Base-by-base conservation (phyloP, 768 basidiomycete species). In the Pisolithus orientalis region DNA sequence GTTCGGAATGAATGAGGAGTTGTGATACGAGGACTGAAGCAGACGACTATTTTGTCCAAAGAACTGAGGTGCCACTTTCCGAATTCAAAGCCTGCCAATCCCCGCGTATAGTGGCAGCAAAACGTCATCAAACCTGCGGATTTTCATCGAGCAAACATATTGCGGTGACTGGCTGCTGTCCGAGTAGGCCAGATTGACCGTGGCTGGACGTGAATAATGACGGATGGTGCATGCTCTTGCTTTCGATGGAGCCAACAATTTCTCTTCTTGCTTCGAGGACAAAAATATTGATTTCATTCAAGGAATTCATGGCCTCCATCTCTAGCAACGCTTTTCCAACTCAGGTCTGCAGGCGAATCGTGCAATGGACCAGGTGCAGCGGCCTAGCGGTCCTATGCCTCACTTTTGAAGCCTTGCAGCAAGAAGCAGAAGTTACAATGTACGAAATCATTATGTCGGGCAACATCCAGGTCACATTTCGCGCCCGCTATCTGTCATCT, bases 391-490 rank as follows among this genome's bases (percentile, higher is more conserved):
- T 72, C 9, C 71, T 83, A 43, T 74, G 73, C 57, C 64, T 69
- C 45, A 73, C 75, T 6, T 77, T 64, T 61, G 80, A 74, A 63
- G 59, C 71, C 9, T 65, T 83, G 47, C 77, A 78, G 53, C 67
- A 63, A 47, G 72, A 73, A 48, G 78, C 80, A 32, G 79, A 81
- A 57, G 56, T 65, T 16, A 66, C 58, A 53, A 61, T 83, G 37
- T 84, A 83, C 63, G 63, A 71, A 21, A 52, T 60, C 24, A 50
- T 80, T 52, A 59, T 67, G 54, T 69, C 79, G 46, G 61, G 59
- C 6, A 75, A 76, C 52, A 58, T 71, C 45, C 51, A 64, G 21
- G 54, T 62, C 42, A 64, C 68, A 14, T 68, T 68, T 56, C 57
- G 64, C 47, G 76, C 37, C 78, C 73, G 49, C 62, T 62, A 42